Evolutionary conservation across 2,329 filamentous ascomycete genomes (phyloP), one percentile per base, ranked within the genome.

Genomic region (Ceratocystis ficicola): DNA sequence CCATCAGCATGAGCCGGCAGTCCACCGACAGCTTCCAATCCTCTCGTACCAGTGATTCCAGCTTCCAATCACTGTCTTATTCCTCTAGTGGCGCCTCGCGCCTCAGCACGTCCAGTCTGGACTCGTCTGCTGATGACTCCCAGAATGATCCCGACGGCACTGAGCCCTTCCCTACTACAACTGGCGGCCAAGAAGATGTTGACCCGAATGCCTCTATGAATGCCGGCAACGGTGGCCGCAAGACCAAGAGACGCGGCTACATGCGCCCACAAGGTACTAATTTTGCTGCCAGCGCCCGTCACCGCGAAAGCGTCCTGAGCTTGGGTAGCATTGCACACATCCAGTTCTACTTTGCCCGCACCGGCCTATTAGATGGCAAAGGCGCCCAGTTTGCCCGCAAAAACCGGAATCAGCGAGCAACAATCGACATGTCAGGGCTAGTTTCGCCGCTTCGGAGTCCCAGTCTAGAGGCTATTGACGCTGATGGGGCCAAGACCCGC

Each of bases 321-420:
- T 77, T 99, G 69, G 94, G 94, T 65, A 96, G 92, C 75, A 99
- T 99, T 71, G 90, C 92, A 66, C 94, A 99, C 77, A 79, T 99
- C 72, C 94, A 99, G 76, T 96, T 97, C 77, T 99, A 97, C 77
- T 99, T 99, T 77, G 93, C 94, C 44, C 83, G 94, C 68, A 99
- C 94, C 0, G 94, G 94, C 5, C 77, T 99, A 69, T 78, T 99
- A 63, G 94, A 99, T 73, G 91, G 93, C 66, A 96, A 96, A 74
- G 93, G 92, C 44, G 94, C 85, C 65, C 88, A 95, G 74, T 78
- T 95, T 67, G 87, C 89, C 25, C 88, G 88, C 71, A 88, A 87
- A 73, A 86, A 83, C 72, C 81, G 85, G 70, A 80, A 80, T 68
- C 83, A 83, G 71, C 81, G 77, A 17, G 79, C 78, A 17, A 83